Evolutionary conservation across 2,329 filamentous ascomycete genomes (phyloP), one percentile per base, ranked within the genome.

Genomic region (Diaporthe sp.): DNA sequence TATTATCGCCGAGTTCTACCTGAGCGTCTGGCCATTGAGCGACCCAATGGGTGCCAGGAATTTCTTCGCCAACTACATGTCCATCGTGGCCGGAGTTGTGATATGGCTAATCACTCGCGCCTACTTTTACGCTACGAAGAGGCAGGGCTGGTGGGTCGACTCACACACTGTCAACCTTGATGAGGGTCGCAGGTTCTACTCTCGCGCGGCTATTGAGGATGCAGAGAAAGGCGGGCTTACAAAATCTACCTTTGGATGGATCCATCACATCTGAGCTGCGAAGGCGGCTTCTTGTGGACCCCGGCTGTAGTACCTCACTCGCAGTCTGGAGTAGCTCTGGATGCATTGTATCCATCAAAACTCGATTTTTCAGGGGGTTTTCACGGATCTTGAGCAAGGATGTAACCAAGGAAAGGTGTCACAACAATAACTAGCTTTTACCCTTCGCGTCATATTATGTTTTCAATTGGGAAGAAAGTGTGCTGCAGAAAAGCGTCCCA

Each of bases 31-130:
- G 82, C 86, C 87, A 0, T 80, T 88, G 3, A 80, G 77, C 1
- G 80, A 78, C 0, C 60, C 74, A 1, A 76, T 81, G 1, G 81
- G 77, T 12, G 86, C 84, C 0, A 78, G 82, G 75, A 80, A 77
- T 64, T 88, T 88, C 82, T 88, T 88, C 76, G 82, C 86, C 1
- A 87, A 82, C 72, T 88, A 86, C 72, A 80, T 87, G 25, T 86
- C 84, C 0, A 82, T 87, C 17, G 80, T 86, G 1, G 81, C 84
- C 0, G 83, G 87, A 50, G 17, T 88, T 2, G 78, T 85, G 1
- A 75, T 87, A 15, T 88, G 84, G 73, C 64, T 86, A 4, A 83
- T 83, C 0, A 84, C 84, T 1, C 83, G 83, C 68, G 54, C 83
- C 58, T 74, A 67, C 15, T 85, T 84, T 72, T 86, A 84, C 69